Percentiles rank a stretch among this genome's conserved stretches.
phyloP scores from a whole-genome alignment of 305 asterid species.

The Lippia alba region DNA sequence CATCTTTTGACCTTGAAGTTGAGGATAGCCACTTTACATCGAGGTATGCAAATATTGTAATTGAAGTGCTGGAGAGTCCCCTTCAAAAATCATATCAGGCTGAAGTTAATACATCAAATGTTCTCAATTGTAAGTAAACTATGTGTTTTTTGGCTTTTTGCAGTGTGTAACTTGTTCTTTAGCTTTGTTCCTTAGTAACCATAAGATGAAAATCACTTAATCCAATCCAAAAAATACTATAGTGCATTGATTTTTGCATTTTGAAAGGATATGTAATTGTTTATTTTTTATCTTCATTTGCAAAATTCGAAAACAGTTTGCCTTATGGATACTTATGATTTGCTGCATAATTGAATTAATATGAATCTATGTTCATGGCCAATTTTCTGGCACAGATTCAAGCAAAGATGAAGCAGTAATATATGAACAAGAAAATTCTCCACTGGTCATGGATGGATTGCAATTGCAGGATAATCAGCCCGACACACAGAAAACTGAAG shows the following conservation, averaged over 20 bases:
- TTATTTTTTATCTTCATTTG: background rate
- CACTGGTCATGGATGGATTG: conserved; percentile 37
- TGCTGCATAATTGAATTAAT: conserved; percentile 12
- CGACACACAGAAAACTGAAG: conserved; percentile 63
- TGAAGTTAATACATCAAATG: conserved; percentile 23
- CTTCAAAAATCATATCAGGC: conserved; percentile 33
- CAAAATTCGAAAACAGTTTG: background rate
- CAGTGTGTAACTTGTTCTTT: conserved; percentile 2
- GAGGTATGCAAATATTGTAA: conserved; percentile 35
- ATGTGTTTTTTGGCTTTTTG: background rate
- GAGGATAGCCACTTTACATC: conserved; percentile 37
- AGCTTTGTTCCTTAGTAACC: background rate
- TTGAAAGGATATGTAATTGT: background rate
- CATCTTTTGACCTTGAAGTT: conserved; percentile 30
- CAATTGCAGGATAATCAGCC: conserved; percentile 43
- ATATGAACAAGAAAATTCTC: conserved; percentile 34
- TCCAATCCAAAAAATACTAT: background rate
- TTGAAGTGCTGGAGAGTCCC: conserved; percentile 27
- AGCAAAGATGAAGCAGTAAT: conserved; percentile 37
- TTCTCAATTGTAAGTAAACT: conserved; percentile 40
- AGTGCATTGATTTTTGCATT: background rate
- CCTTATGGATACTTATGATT: too few relatives aligned
- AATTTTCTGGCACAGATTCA: conserved; percentile 31
- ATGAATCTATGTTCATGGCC: conserved; percentile 23
- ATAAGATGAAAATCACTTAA: background rate